A percentile compares a stretch with the other conserved stretches of the same genome.
Conservation (phyloP, 1,284 basidiomycete species). For the Thelephora terrestris region DNA sequence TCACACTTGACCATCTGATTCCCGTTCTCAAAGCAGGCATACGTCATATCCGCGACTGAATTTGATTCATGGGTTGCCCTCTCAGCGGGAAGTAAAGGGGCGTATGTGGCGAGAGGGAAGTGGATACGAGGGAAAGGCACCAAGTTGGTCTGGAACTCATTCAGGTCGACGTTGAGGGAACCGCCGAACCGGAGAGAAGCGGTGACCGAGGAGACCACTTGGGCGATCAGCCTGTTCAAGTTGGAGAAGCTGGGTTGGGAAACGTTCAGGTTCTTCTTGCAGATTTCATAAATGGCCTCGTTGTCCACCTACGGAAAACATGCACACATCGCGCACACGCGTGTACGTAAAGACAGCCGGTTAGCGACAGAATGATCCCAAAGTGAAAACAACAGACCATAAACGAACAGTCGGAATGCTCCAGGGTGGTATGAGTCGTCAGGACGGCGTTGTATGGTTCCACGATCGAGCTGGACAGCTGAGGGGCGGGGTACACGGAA, state of each 20-base stretch:
- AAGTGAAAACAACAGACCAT: constrained; percentile 45
- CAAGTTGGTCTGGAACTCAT: constrained; percentile 98
- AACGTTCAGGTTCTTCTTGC: constrained; percentile 91
- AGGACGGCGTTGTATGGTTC: constrained; percentile 99
- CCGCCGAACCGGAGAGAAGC: constrained; percentile 97
- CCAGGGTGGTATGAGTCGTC: constrained; percentile 97
- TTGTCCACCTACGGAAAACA: constrained; percentile 68
- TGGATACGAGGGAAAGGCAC: constrained; percentile 98
- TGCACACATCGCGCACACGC: neutral
- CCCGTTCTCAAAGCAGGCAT: constrained; percentile 94
- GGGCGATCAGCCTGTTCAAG: constrained; percentile 94
- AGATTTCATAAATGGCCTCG: constrained; percentile 98
- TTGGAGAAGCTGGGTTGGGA: constrained; percentile 87
- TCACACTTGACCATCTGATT: constrained; percentile 99
- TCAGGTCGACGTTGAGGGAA: constrained; percentile 95
- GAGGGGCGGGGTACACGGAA: constrained; percentile 93
- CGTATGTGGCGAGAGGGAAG: constrained; percentile 95
- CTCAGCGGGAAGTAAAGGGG: constrained; percentile 85
- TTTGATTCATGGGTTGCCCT: constrained; percentile 95
- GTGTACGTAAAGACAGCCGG: neutral
- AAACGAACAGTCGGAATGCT: constrained; percentile 99
- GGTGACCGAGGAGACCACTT: constrained; percentile 96
- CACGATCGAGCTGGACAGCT: constrained; percentile 92
- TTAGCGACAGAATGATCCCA: neutral
- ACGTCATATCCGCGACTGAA: constrained; percentile 97